Conservation (phyloP, 805 yeast species). For the Wickerhamiella galacta region DNA sequence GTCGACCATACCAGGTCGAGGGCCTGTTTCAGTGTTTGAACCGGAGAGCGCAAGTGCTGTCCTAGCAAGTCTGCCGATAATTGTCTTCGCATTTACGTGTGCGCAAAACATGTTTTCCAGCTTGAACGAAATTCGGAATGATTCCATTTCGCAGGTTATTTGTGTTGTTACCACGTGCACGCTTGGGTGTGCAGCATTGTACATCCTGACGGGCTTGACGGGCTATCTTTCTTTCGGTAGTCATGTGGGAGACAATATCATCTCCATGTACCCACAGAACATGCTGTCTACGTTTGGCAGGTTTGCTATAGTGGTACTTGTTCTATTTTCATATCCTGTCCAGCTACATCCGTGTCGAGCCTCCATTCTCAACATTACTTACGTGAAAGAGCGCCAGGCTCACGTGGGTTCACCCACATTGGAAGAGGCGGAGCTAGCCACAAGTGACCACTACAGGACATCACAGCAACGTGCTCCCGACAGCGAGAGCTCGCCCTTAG, state of each 20-base stretch:
- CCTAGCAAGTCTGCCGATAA: constrained; percentile 72
- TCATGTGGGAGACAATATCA: constrained; percentile 60
- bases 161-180: constrained; percentile 38
- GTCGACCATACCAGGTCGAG: constrained; percentile 36
- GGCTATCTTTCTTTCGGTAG: constrained; percentile 86
- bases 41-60: constrained; percentile 30
- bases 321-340: constrained; percentile 70
- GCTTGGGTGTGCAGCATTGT: constrained; percentile 41
- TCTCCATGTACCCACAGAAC: constrained; percentile 54
- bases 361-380: constrained; percentile 56
- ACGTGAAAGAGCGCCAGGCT: constrained; percentile 18
- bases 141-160: constrained; percentile 31
- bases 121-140: constrained; percentile 58
- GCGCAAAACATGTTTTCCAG: constrained; percentile 90
- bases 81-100: constrained; percentile 88
- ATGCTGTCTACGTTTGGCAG: constrained; percentile 62
- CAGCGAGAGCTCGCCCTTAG: constrained; percentile 4
- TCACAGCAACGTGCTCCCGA: constrained; percentile 1
- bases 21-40: constrained; percentile 31
- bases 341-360: constrained; percentile 85
- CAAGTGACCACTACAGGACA: too few species aligned
- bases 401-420: constrained; percentile 1
- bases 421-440: constrained; percentile 1
- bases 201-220: constrained; percentile 54
- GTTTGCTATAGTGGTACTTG: constrained; percentile 62